Conservation (phyloP, 352 stramenopile genomes). For the Phytophthora crassamura region DNA sequence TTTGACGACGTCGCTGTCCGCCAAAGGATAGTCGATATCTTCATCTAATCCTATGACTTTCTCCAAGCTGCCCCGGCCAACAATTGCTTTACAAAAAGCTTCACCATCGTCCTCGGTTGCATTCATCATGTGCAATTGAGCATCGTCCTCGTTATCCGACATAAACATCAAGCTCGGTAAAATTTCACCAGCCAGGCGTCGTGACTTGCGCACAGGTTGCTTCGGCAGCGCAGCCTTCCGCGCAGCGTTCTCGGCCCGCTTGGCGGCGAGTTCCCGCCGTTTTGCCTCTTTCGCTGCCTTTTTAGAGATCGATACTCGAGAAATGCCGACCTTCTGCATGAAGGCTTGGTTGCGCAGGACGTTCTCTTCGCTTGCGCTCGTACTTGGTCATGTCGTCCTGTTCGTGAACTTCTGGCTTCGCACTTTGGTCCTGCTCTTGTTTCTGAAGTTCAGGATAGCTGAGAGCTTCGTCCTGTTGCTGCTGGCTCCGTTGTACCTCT, state of each 20-base stretch:
- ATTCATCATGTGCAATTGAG: constrained; percentile 15
- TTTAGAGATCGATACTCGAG: constrained; percentile 44
- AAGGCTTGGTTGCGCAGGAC: constrained; percentile 81
- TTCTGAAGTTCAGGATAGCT: too few species aligned
- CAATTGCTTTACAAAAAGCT: constrained; percentile 34
- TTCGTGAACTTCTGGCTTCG: too few species aligned
- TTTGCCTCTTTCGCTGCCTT: constrained; percentile 10
- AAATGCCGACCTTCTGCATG: constrained; percentile 74
- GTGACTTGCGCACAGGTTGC: constrained; percentile 51
- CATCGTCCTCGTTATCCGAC: too few species aligned
- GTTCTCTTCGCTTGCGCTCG: constrained; percentile 72
- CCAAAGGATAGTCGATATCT: constrained; percentile 54
- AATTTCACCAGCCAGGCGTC: constrained; percentile 23
- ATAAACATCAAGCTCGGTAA: neutral
- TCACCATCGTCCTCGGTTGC: constrained; percentile 22
- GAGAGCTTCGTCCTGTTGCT: too few species aligned
- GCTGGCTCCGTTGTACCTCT: too few species aligned
- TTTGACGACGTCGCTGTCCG: constrained; percentile 59
- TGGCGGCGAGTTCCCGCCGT: constrained; percentile 10
- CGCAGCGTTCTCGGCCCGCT: constrained; percentile 4
- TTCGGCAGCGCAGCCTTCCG: neutral
- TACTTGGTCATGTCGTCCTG: constrained; percentile 52
- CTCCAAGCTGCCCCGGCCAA: constrained; percentile 23
- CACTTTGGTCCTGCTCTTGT: too few species aligned
- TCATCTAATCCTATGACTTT: constrained; percentile 7